Evolutionary conservation across 2,329 filamentous ascomycete species (phyloP).

Genomic region (Samsoniella hepiali): DNA sequence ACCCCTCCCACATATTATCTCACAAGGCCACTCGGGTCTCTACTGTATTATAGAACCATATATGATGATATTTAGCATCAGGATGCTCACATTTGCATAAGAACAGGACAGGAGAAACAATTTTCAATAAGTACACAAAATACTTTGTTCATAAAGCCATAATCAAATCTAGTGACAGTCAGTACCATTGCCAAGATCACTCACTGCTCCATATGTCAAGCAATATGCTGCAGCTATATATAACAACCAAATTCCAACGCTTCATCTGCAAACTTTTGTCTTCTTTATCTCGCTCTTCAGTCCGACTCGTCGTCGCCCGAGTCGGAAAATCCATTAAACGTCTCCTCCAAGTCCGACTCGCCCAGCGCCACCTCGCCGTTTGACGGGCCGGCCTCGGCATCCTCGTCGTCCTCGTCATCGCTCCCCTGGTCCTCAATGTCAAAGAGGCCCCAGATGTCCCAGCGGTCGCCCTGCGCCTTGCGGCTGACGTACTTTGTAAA

Average conservation of each 20-base stretch:
- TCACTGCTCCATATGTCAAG: not conserved
- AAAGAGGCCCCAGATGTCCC: slow-evolving; percentile 81
- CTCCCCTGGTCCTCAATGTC: slow-evolving; percentile 62
- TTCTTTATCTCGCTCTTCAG: slow-evolving; percentile 18
- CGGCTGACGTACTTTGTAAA: slow-evolving; percentile 96
- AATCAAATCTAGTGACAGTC: not conserved
- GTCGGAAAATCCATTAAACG: slow-evolving; percentile 57
- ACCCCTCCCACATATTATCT: not conserved
- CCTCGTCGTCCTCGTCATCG: slow-evolving; percentile 33
- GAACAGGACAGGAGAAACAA: not conserved
- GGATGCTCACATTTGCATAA: slow-evolving; percentile 4
- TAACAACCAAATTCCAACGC: not conserved
- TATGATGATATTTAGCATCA: slow-evolving; percentile 10
- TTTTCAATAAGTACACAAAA: not conserved
- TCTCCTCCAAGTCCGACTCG: slow-evolving; percentile 50
- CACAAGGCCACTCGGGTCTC: not conserved
- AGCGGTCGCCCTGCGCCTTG: slow-evolving; percentile 80
- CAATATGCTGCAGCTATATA: not conserved
- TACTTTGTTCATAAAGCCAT: not conserved
- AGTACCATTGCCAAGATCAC: not conserved
- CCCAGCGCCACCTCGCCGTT: slow-evolving; percentile 30
- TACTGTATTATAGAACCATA: not conserved
- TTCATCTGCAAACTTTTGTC: not conserved
- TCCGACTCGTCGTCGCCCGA: slow-evolving; percentile 38
- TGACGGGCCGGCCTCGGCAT: slow-evolving; percentile 21